Percentiles rank a stretch among this genome's conserved stretches.
Evolutionary conservation across 768 basidiomycete species (phyloP).

Genomic region (Lepiota brunneoincarnata): DNA sequence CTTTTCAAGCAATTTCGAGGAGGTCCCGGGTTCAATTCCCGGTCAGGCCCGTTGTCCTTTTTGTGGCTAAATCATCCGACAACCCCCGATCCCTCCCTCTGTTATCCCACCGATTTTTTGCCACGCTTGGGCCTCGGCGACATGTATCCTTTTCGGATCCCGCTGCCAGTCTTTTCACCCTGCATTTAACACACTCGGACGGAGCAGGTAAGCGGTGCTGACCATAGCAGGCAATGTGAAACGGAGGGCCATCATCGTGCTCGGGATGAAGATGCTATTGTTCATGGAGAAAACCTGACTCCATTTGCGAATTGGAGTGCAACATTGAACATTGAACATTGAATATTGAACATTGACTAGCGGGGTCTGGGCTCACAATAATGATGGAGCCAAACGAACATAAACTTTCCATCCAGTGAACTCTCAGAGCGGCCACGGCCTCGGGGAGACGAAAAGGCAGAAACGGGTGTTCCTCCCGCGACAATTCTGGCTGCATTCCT

Average conservation of each 20-base stretch:
- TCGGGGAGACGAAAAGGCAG: no score
- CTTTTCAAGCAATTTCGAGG: slow-evolving; percentile 43
- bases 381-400: no score
- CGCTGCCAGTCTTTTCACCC: neutral
- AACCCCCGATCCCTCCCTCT: neutral
- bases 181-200: neutral
- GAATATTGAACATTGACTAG: no score
- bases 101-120: neutral
- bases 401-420: no score
- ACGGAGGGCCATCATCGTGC: neutral
- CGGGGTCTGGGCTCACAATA: no score
- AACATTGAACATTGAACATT: no score
- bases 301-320: no score
- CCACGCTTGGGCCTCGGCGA: neutral
- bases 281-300: no score
- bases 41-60: slow-evolving; percentile 57
- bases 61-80: neutral
- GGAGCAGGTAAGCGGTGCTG: neutral
- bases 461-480: no score
- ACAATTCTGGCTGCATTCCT: no score
- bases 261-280: neutral
- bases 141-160: neutral
- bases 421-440: no score
- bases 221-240: neutral
- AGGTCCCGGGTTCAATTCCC: slow-evolving; percentile 89